Percentiles rank a stretch among this genome's conserved stretches.
Conservation (phyloP, 163 green algal genomes). For the Volvox carteri region DNA sequence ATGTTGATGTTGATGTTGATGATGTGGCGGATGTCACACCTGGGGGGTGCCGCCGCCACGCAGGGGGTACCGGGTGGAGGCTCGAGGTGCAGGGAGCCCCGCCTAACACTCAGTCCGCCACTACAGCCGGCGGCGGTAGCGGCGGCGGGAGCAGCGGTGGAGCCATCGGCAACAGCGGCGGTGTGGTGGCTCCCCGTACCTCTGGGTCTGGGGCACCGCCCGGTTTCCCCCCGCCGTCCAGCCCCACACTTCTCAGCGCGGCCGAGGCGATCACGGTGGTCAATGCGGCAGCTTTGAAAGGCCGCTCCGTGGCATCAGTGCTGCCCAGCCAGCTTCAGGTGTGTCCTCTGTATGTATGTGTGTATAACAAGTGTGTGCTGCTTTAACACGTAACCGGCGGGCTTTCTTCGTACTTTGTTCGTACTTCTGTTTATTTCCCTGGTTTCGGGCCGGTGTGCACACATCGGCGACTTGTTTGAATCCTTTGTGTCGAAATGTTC, state of each 20-base stretch:
- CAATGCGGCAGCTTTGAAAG: slow-evolving; percentile 15
- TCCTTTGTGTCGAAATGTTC: too few relatives aligned
- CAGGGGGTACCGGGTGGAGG: slow-evolving; percentile 25
- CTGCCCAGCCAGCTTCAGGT: slow-evolving; percentile 50
- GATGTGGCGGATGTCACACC: too few relatives aligned
- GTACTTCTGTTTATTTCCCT: too few relatives aligned
- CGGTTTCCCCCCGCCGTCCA: neutral
- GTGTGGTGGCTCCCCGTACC: neutral
- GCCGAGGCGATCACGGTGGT: slow-evolving; percentile 44
- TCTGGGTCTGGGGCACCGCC: neutral
- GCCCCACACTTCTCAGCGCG: slow-evolving; percentile 16
- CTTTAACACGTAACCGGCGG: too few relatives aligned
- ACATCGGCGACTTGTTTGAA: too few relatives aligned
- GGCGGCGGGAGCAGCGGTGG: neutral
- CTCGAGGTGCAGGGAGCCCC: slow-evolving; percentile 21
- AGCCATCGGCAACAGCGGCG: neutral
- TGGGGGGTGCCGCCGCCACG: too few relatives aligned
- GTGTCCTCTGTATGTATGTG: too few relatives aligned
- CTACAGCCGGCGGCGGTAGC: neutral
- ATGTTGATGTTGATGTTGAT: too few relatives aligned
- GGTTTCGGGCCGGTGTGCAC: too few relatives aligned
- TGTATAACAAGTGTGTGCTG: too few relatives aligned
- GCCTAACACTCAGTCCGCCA: neutral
- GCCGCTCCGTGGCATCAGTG: neutral
- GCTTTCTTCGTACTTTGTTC: too few relatives aligned